Evolutionary conservation across 345 rosid genomes (phyloP), one percentile per base, ranked within the genome.

Genomic region (Brassica carinata): DNA sequence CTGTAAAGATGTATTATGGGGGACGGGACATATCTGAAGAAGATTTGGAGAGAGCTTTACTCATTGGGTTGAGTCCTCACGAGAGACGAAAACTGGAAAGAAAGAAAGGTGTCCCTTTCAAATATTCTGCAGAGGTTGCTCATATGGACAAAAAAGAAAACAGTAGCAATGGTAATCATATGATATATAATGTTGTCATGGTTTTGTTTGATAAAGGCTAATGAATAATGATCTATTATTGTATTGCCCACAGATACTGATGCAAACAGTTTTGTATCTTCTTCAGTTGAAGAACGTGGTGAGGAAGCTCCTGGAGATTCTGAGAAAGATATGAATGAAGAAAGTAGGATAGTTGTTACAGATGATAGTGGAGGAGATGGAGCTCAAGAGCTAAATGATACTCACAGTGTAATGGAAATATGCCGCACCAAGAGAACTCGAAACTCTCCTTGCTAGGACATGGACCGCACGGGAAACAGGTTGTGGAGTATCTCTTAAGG

Each of bases 401-500:
- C 82, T 71, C 78, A 75, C 78, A 75, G 38, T 63, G 81, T 10
- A 79, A 81, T 55, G 89, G 77, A 55, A 86, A 66, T 62, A 63
- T 38, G 15, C 29, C 69, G 33, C 82, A 86, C 40, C 86, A 74
- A 73, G 87, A 79, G 63, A 88, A 89, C 77, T 84, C 91, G 55
- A 93, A 89, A 65, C 80, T 90, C 53, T 93, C 99, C 29, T 78
- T 95, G 43, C 82, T 96, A 76, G 99, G 99, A 79, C 99, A 93
- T 87, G 99, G 99, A 72, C 98, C 97, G 1, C 97, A 93, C 63
- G 99, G 99, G 67, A 88, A 90, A 80, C 93, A 88, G 83, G 94
- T 92, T 66, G 98, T 96, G 9, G 93, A 90, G 82, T 83, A 80
- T 78, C 72, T 96, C 51, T 73, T 96, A 63, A 83, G 65, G 74